phyloP scores from a whole-genome alignment of 2,329 filamentous ascomycete species.

The Trichoderma aggressivum region DNA sequence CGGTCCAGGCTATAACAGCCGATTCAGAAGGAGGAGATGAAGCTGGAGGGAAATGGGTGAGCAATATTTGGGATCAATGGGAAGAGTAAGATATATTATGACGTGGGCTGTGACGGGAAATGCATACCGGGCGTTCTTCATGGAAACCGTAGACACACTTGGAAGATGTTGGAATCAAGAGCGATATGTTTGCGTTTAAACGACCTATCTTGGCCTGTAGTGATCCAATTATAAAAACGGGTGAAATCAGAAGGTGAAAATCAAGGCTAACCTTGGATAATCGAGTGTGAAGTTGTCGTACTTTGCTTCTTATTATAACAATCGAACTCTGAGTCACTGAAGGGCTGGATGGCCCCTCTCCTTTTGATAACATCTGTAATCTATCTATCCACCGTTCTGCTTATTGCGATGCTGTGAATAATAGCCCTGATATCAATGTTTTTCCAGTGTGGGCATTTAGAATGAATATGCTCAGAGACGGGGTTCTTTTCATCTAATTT shows the following conservation, averaged over 20 bases:
- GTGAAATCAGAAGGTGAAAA: accelerated
- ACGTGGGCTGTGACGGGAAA: background rate
- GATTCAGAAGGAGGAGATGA: constrained; percentile 51
- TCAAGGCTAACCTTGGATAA: background rate
- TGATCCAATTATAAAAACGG: background rate
- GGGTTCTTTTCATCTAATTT: background rate
- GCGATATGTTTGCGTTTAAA: background rate
- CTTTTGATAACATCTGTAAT: background rate
- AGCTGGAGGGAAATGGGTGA: background rate
- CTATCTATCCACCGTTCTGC: background rate
- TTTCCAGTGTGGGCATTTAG: background rate
- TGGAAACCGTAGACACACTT: background rate
- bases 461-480: background rate
- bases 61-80: background rate
- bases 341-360: no score
- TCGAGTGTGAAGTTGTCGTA: no score
- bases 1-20: constrained; percentile 54
- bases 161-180: background rate
- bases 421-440: background rate
- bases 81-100: background rate
- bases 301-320: no score
- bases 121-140: constrained; percentile 16
- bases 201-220: background rate
- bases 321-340: no score
- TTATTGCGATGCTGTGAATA: background rate